phyloP scores from a whole-genome alignment of 2,329 filamentous ascomycete genomes.

The Fusarium staphyleae region DNA sequence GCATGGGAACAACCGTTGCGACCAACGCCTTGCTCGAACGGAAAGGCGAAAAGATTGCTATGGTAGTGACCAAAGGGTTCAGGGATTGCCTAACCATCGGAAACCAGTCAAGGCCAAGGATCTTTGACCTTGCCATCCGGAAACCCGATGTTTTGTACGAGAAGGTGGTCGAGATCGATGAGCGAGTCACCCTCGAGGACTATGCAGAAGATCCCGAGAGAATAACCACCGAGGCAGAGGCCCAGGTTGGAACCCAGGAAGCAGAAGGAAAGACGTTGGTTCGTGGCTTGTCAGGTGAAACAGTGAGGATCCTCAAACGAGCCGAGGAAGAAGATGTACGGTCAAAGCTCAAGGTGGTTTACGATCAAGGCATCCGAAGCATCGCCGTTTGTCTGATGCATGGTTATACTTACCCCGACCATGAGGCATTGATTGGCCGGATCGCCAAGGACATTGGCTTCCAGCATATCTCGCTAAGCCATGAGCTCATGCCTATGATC shows the following conservation, averaged over 20 bases:
- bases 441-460: conserved; percentile 79
- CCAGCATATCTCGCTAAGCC: conserved; percentile 71
- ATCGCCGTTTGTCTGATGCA: conserved; percentile 93
- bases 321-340: conserved; percentile 63
- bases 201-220: conserved; percentile 86
- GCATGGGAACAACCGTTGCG: conserved; percentile 95
- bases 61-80: conserved; percentile 89
- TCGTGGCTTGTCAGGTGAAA: conserved; percentile 72
- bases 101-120: conserved; percentile 87
- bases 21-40: conserved; percentile 91
- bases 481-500: conserved; percentile 54
- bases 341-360: conserved; percentile 67
- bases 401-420: conserved; percentile 87
- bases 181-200: conserved; percentile 89
- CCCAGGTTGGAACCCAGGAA: conserved; percentile 56
- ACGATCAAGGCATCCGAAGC: conserved; percentile 73
- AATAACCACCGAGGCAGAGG: conserved; percentile 60
- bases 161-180: conserved; percentile 85
- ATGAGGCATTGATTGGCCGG: conserved; percentile 79
- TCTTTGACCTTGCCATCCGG: conserved; percentile 87
- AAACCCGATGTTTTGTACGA: conserved; percentile 90
- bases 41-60: conserved; percentile 86
- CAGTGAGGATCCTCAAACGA: conserved; percentile 69
- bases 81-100: conserved; percentile 88
- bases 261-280: conserved; percentile 66